Percentiles rank a stretch among this genome's conserved stretches.
Evolutionary conservation across 148 eudicot species (phyloP).

Genomic region (Gaultheria prostrata): DNA sequence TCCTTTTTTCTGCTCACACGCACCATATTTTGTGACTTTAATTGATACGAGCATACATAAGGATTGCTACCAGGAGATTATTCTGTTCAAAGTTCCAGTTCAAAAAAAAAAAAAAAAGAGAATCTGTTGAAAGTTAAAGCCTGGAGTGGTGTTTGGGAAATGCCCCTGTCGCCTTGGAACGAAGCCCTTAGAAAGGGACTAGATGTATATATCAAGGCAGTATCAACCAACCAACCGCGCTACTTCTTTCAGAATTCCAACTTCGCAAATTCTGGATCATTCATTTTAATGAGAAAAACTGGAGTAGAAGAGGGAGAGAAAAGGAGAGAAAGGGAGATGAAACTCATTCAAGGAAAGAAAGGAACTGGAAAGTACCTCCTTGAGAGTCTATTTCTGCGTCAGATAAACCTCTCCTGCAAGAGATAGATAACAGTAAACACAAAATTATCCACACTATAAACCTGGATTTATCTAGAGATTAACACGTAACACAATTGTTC

Average conservation of each 20-base stretch:
- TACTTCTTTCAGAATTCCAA: too few relatives aligned
- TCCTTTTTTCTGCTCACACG: too few relatives aligned
- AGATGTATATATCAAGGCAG: too few relatives aligned
- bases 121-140: not conserved
- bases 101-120: too few relatives aligned
- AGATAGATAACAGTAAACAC: not conserved
- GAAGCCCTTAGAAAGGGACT: not conserved
- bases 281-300: too few relatives aligned
- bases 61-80: not conserved
- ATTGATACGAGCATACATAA: not conserved
- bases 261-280: too few relatives aligned
- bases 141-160: not conserved
- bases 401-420: slow-evolving; percentile 90
- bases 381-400: slow-evolving; percentile 74
- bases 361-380: slow-evolving; percentile 50
- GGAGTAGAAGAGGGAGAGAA: too few relatives aligned
- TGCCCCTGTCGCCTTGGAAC: slow-evolving; percentile 1
- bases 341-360: not conserved
- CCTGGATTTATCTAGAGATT: not conserved
- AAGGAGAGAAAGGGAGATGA: slow-evolving; percentile 8
- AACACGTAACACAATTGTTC: not conserved
- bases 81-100: too few relatives aligned
- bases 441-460: not conserved
- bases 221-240: too few relatives aligned
- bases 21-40: not conserved